Evolutionary conservation across 2,329 filamentous ascomycete genomes (phyloP).

Genomic region (Arthrobotrys conoides): DNA sequence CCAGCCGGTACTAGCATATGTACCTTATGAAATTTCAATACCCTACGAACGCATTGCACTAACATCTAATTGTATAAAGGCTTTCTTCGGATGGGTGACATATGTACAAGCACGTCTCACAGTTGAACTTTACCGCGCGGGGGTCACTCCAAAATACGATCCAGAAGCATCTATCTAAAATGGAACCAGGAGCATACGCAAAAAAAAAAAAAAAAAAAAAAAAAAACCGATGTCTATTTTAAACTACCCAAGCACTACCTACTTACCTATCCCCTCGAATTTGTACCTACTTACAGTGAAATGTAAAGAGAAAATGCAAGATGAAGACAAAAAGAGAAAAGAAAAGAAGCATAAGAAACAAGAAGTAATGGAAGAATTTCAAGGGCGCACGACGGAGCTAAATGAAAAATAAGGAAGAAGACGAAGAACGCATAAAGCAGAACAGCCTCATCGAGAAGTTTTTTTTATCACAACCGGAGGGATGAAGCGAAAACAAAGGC

Average conservation of each 20-base stretch:
- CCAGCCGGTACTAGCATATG: no score
- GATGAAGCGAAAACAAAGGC: background rate
- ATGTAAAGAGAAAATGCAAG: background rate
- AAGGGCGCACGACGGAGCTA: background rate
- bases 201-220: background rate
- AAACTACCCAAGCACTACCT: background rate
- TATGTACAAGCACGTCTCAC: no score
- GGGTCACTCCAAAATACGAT: no score
- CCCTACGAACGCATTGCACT: no score
- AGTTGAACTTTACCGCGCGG: no score
- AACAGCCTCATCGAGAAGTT: background rate
- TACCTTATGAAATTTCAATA: no score
- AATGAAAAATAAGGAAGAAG: background rate
- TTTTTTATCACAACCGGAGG: background rate
- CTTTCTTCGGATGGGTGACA: no score
- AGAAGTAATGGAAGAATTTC: background rate
- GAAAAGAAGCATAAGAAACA: background rate
- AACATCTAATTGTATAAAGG: no score
- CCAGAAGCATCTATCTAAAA: no score
- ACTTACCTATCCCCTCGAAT: background rate
- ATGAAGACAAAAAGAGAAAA: background rate
- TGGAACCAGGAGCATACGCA: no score
- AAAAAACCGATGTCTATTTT: constrained; percentile 6
- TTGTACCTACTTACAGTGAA: constrained; percentile 1
- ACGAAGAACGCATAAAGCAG: background rate